A percentile compares a stretch with the other conserved stretches of the same genome.
Conservation (phyloP, 345 rosid species). For the Eucalyptus erythrocorys region DNA sequence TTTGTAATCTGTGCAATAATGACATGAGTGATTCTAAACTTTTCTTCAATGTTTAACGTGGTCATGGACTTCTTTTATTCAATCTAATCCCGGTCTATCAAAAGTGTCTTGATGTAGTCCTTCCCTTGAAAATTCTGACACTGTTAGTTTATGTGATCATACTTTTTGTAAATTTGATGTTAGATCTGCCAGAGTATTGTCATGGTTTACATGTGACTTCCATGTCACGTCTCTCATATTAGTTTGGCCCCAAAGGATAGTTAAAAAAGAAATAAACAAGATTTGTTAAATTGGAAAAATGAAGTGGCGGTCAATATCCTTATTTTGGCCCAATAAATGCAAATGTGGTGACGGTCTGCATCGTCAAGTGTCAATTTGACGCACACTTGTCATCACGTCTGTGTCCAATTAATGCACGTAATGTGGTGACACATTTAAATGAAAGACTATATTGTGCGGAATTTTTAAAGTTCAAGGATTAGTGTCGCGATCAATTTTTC, state of each 20-base stretch:
- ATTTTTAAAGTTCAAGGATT: neutral
- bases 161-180: neutral
- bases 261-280: neutral
- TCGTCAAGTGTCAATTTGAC: too few relatives aligned
- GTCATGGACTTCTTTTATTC: neutral
- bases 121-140: neutral
- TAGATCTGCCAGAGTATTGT: too few relatives aligned
- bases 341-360: neutral
- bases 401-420: neutral
- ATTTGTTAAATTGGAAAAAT: neutral
- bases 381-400: neutral
- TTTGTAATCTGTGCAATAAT: accelerated
- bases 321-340: neutral
- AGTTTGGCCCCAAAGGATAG: neutral
- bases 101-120: neutral
- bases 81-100: neutral
- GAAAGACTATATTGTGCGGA: neutral
- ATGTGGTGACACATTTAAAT: neutral
- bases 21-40: neutral
- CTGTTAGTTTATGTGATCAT: neutral
- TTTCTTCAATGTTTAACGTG: neutral
- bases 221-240: too few relatives aligned
- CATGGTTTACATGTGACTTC: neutral
- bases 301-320: neutral
- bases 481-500: too few relatives aligned